Base-by-base conservation (phyloP, 2,329 filamentous ascomycete genomes). In the Claviceps capensis region DNA sequence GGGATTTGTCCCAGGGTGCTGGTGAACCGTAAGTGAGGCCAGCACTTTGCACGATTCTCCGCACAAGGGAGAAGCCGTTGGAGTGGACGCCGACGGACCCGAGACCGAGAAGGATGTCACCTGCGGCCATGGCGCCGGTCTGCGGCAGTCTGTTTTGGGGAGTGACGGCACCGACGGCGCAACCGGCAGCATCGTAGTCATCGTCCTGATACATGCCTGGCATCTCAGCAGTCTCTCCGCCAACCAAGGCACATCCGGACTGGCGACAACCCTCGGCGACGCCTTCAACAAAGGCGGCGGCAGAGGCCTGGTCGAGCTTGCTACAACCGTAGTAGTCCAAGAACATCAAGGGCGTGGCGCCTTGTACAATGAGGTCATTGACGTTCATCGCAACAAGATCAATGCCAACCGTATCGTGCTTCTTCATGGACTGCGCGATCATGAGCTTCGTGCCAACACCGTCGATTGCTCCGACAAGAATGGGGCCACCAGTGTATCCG, bases 381-480 rank as follows among this genome's bases (percentile, higher is more conserved):
- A 97, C 93, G 67, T 96, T 97, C 91, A 97, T 97, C 59, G 93
- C 93, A 4, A 98, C 93, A 38, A 98, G 79, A 65, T 98, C 93
- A 60, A 98, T 89, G 55, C 93, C 93, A 11, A 98, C 91, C 3
- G 90, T 95, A 67, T 91, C 83, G 69, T 96, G 93, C 70, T 94
- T 88, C 60, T 82, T 78, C 72, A 94, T 86, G 13, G 82, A 80
- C 65, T 96, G 91, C 0, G 93, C 93, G 62, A 98, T 88, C 77
- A 94, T 94, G 61, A 97, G 83, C 73, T 97, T 97, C 48, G 91
- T 97, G 54, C 91, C 93, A 40, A 97, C 89, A 50, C 93, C 93
- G 64, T 98, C 93, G 57, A 96, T 97, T 54, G 89, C 90, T 52
- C 87, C 87, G n/a, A 97, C 88, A 26, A 97, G 71, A 52, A 90